These are phyloP conservation scores for Kuraishia floccosa DNA, from an alignment of 805 yeast species.

Conservation along the genomic window DNA sequence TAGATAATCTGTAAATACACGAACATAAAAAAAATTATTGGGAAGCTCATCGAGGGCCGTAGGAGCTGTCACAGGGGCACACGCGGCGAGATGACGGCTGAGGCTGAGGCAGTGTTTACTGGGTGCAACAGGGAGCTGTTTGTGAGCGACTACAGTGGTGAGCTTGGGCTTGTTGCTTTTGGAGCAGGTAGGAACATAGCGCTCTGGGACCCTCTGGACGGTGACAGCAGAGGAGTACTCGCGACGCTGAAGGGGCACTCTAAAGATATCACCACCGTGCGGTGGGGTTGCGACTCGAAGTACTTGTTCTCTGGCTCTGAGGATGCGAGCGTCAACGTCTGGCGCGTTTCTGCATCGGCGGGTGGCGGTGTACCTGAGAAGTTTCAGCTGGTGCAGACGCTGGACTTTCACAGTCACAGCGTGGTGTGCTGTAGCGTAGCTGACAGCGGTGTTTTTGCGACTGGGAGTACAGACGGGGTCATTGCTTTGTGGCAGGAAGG, in stretches of 20 bases:
- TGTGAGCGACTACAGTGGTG: conserved; percentile 38
- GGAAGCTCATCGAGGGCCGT: no score
- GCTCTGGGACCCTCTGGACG: conserved; percentile 49
- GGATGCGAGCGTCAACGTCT: conserved; percentile 50
- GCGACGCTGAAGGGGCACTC: conserved; percentile 51
- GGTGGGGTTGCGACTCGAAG: conserved; percentile 34
- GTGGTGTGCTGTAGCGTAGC: conserved; percentile 41
- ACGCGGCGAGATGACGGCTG: no score
- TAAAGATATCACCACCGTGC: conserved; percentile 56
- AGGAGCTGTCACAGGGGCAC: no score
- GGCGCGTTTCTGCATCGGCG: conserved; percentile 26
- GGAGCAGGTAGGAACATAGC: conserved; percentile 64
- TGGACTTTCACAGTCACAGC: conserved; percentile 33
- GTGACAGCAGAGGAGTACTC: conserved; percentile 30
- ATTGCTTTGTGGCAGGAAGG: conserved; percentile 37
- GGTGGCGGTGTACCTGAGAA: neutral
- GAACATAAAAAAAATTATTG: no score
- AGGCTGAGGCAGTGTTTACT: conserved; percentile 44
- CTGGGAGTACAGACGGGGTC: conserved; percentile 58
- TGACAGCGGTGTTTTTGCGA: conserved; percentile 25
- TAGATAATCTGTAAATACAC: no score
- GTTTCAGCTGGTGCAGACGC: conserved; percentile 13
- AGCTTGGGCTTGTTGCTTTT: conserved; percentile 40
- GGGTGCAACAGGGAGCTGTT: conserved; percentile 66
- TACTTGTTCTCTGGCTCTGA: conserved; percentile 53